Conservation (phyloP, 306 rosid genomes). For the Vachellia collinsii region DNA sequence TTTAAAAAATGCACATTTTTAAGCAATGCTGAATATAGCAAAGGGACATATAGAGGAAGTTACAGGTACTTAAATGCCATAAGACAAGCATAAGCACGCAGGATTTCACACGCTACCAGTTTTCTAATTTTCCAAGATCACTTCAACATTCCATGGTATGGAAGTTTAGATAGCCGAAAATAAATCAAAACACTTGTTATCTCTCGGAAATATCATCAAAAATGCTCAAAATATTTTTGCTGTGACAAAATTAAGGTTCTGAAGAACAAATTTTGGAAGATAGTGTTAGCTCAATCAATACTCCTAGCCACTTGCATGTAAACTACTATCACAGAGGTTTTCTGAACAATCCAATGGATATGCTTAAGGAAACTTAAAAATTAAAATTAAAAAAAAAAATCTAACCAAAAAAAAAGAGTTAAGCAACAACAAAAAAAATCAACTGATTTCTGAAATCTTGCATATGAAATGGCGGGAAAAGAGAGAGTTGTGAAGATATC, state of each 20-base stretch:
- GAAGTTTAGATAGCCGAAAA: slow-evolving; percentile 5
- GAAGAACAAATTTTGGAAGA: background rate
- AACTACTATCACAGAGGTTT: slow-evolving; percentile 20
- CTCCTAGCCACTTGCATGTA: slow-evolving; percentile 18
- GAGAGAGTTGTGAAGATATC: background rate
- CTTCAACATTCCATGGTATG: background rate
- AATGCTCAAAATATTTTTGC: background rate
- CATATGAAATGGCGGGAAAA: background rate
- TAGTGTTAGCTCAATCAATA: slow-evolving; percentile 6
- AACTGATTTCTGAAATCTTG: slow-evolving; percentile 1
- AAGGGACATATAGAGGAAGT: slow-evolving; percentile 36
- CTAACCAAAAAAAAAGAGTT: background rate
- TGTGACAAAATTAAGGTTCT: background rate
- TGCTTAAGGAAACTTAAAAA: background rate
- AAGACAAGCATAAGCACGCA: slow-evolving; percentile 22
- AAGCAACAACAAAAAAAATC: background rate
- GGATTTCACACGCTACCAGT: slow-evolving; percentile 17
- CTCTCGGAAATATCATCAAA: slow-evolving; percentile 14
- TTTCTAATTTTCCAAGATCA: slow-evolving; percentile 20
- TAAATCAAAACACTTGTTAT: slow-evolving; percentile 7
- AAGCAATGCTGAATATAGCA: background rate
- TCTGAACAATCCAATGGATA: slow-evolving; percentile 22
- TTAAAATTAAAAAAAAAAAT: background rate
- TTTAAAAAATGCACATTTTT: slow-evolving; percentile 22
- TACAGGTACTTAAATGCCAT: slow-evolving; percentile 29